Evolutionary conservation across 805 yeast genomes (phyloP), one percentile per base, ranked within the genome.

Genomic region (Candida patagonica): DNA sequence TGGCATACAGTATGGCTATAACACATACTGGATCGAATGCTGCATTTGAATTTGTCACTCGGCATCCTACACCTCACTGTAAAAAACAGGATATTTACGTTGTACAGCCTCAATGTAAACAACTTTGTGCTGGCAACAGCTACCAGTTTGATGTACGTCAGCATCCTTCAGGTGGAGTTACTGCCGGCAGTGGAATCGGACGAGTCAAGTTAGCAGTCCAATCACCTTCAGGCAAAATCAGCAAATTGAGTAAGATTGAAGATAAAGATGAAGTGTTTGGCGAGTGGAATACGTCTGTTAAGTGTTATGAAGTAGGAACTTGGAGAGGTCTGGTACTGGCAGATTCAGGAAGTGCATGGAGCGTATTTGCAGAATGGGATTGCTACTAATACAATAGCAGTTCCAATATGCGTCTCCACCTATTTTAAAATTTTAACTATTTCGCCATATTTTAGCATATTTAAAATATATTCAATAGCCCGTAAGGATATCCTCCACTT

Each of bases 311-410:
- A 55, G 57, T 62, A 1, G 98, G 98, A 2, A 57, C 70, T 13
- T 92, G 95, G 85, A 71, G 88, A 42, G 89, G 86, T 1, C 70
- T 88, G 35, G 85, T 85, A 0, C 73, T 81, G 29, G 80, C 85
- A 7, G 89, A 85, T 46, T 73, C 78, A 30, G 84, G 83, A 3
- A 70, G 70, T 40, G 78, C 86, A 40, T 84, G 95, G 85, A 80
- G 86, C 52, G 85, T 83, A 2, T 86, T 84, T 61, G 87, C 94
- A 10, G 95, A 87, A 59, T 89, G 98, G 98, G 65, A 66, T 24
- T 80, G 89, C 58, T 57, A 63, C 15, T 61, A 48, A 40, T 21
- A 30, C 32, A 30, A 10, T 33, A 33, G 15, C 5, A 15, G 39
- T 15, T 20, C 19, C n/a, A n/a, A n/a, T n/a, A n/a, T n/a, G n/a